phyloP scores from a whole-genome alignment of 2,329 filamentous ascomycete genomes.

The Ophiostoma himal-ulmi region DNA sequence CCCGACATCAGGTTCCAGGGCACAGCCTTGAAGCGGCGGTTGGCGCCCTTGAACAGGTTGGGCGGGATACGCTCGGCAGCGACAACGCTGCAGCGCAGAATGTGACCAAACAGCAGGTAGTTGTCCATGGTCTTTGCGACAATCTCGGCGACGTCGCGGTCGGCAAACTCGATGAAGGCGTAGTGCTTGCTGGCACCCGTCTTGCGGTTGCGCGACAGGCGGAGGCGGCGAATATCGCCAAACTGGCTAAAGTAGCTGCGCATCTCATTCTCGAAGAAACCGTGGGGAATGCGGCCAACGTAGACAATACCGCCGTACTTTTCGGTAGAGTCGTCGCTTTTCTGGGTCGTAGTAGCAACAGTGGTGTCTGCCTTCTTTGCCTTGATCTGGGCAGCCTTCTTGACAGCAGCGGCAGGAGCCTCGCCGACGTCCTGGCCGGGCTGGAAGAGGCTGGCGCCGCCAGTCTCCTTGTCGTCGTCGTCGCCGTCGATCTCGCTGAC shows the following conservation, averaged over 20 bases:
- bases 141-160: slow-evolving; percentile 73
- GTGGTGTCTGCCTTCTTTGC: background rate
- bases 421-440: slow-evolving; percentile 27
- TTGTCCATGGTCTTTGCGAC: slow-evolving; percentile 96
- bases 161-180: slow-evolving; percentile 86
- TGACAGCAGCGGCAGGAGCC: slow-evolving; percentile 20
- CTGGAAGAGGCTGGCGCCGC: slow-evolving; percentile 26
- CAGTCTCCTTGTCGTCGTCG: slow-evolving; percentile 16
- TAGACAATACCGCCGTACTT: slow-evolving; percentile 69
- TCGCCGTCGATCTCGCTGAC: slow-evolving; percentile 22
- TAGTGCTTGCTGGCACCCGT: slow-evolving; percentile 91
- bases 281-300: slow-evolving; percentile 61
- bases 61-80: slow-evolving; percentile 71
- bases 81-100: slow-evolving; percentile 69
- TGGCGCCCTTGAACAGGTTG: slow-evolving; percentile 82
- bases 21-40: slow-evolving; percentile 76
- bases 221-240: slow-evolving; percentile 68
- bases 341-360: slow-evolving; percentile 1
- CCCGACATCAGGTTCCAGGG: slow-evolving; percentile 85
- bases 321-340: background rate
- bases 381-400: slow-evolving; percentile 15
- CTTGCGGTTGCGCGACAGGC: slow-evolving; percentile 84
- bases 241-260: slow-evolving; percentile 91
- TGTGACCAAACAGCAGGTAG: slow-evolving; percentile 91
- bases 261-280: slow-evolving; percentile 98